A percentile compares a stretch with the other conserved stretches of the same genome.
Evolutionary conservation across 202 grass and related monocot genomes (phyloP).

Genomic region (Carex arenaria): DNA sequence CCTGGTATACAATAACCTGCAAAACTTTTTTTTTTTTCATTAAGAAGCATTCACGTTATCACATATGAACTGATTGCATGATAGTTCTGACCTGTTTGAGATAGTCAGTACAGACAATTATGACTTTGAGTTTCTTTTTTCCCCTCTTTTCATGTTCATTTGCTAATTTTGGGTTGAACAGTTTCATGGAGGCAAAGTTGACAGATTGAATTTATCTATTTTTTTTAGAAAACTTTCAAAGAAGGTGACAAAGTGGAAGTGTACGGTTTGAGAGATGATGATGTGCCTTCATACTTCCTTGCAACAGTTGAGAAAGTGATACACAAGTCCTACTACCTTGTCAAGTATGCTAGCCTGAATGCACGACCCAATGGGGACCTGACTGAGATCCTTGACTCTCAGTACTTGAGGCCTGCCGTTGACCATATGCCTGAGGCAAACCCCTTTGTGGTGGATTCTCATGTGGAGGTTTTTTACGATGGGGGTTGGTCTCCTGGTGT

Average conservation of each 20-base stretch:
- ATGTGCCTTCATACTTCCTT: slow-evolving; percentile 41
- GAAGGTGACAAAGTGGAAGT: slow-evolving; percentile 55
- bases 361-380: slow-evolving; percentile 3
- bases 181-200: neutral
- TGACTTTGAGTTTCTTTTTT: neutral
- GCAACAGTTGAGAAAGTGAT: slow-evolving; percentile 55
- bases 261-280: slow-evolving; percentile 12
- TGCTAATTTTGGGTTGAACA: neutral
- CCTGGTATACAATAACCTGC: neutral
- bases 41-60: neutral
- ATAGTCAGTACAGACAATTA: neutral
- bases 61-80: neutral
- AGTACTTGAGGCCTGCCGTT: slow-evolving; percentile 37
- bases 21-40: neutral
- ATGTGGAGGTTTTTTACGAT: slow-evolving; percentile 43
- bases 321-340: slow-evolving; percentile 29
- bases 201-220: slow-evolving; percentile 3
- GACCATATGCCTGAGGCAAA: slow-evolving; percentile 3
- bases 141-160: neutral
- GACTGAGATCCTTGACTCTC: slow-evolving; percentile 54
- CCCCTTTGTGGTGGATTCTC: slow-evolving; percentile 34
- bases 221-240: slow-evolving; percentile 42
- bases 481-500: slow-evolving; percentile 51
- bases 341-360: slow-evolving; percentile 38
- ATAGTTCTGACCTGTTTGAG: neutral